Evolutionary conservation across 2,329 filamentous ascomycete species (phyloP), one percentile per base, ranked within the genome.

Genomic region (Orbilia blumenaviensis): DNA sequence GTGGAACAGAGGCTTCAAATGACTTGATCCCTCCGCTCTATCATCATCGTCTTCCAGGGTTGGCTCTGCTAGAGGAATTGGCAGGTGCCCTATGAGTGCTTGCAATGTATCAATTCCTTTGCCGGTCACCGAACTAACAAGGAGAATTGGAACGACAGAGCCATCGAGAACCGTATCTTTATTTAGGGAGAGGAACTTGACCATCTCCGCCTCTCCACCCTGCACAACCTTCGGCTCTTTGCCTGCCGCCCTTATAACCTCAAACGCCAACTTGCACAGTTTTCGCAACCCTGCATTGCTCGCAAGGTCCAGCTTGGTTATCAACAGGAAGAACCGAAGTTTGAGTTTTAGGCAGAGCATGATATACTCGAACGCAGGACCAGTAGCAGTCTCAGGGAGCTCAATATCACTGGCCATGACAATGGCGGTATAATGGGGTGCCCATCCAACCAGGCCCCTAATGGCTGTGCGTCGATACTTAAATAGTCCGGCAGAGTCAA

Each of bases 371-470:
- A 77, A 77, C 8, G 73, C 61, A 92, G 1, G 92, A 4, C 66
- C 73, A 0, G 61, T 66, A 12, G 73, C 90, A 78, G 91, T 87
- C 79, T 95, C 91, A 46, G 91, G 86, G 42, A 90, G 88, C 9
- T 87, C 85, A 78, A 91, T 91, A 80, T 95, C 91, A 36, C 92
- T 93, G 52, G 93, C 89, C 77, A 98, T 89, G 79, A 96, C 97
- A 1, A 98, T 86, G 21, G 97, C 83, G 0, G 92, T 93, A 90
- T 95, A 99, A 81, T 98, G 93, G 7, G 95, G 95, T 38, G 92
- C 92, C 94, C 95, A 98, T 50, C 94, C 95, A 78, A 99, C 87
- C n/a, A 99, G 85, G 0, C 94, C 93, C 74, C 94, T 89, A 63
- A 98, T 86, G 1, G 93, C 94, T 4, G 94, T 98, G 67, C 95